Evolutionary conservation across 2,329 filamentous ascomycete genomes (phyloP), one percentile per base, ranked within the genome.

Genomic region (Aplosporella prunicola): DNA sequence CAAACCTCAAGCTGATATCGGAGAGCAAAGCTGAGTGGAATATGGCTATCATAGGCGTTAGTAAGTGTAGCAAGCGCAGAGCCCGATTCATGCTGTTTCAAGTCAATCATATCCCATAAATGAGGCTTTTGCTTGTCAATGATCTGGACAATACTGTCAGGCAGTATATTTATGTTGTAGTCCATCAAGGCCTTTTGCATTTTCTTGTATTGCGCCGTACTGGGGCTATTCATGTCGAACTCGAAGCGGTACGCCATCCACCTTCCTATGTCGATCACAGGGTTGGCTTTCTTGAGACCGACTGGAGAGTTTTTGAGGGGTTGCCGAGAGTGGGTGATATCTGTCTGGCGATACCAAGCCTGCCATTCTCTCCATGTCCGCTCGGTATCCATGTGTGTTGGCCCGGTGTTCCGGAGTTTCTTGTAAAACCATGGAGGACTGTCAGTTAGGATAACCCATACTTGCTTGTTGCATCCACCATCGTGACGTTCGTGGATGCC

Each of bases 1-100:
- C 89, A 96, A 0, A 86, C 88, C 56, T 98, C 89, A 0, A 98
- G 72, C 55, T 94, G 87, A 52, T 96, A 98, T 11, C 85, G 74
- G 1, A 94, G 74, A 1, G 76, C 63, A 43, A 87, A 95, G 0
- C 74, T 63, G 4, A 89, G 65, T 44, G 3, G 5, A 5, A 40
- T 17, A 9, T 27, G 23, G 5, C 20, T 9, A 10, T 39, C 15
- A 13, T n/a, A 14, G 2, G 29, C 35, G 8, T 20, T 39, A 15
- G 7, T 20, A 5, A 13, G 10, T n/a, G n/a, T n/a, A n/a, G 25
- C 11, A 10, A 31, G 23, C n/a, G n/a, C n/a, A n/a, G n/a, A 11
- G 8, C 28, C 17, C 10, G 28, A 29, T 23, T 16, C 2, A 8
- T 16, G 13, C 9, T 25, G 5, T 3, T 27, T 26, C 7, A 15